phyloP scores from a whole-genome alignment of 257 asterid species.

The Jacaranda mimosifolia region DNA sequence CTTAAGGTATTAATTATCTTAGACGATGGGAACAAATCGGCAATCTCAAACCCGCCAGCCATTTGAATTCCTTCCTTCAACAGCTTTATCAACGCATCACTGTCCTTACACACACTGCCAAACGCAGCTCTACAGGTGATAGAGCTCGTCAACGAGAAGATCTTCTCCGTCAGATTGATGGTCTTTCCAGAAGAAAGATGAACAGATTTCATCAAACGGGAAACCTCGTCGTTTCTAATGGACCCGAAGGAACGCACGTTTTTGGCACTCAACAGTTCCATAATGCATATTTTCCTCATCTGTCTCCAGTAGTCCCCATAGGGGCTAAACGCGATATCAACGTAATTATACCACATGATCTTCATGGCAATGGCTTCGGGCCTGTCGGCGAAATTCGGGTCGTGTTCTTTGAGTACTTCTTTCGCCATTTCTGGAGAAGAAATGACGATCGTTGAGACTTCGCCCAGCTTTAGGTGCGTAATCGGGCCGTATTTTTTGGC shows the following conservation, averaged over 20 bases:
- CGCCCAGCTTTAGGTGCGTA: constrained; percentile 27
- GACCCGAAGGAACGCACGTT: constrained; percentile 30
- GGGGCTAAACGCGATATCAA: constrained; percentile 29
- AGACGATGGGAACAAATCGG: constrained; percentile 32
- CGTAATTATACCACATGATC: constrained; percentile 40
- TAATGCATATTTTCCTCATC: constrained; percentile 42
- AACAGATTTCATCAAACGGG: constrained; percentile 2
- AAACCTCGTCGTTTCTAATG: constrained; percentile 33
- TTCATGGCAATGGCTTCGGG: neutral
- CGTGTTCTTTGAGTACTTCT: constrained; percentile 15
- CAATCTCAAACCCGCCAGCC: constrained; percentile 30
- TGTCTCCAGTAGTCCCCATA: constrained; percentile 42
- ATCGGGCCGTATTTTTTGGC: constrained; percentile 31
- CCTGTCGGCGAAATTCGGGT: constrained; percentile 15
- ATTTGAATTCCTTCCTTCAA: neutral
- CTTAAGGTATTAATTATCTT: constrained; percentile 12
- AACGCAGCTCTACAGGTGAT: constrained; percentile 35
- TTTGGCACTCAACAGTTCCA: constrained; percentile 35
- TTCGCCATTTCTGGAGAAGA: constrained; percentile 31
- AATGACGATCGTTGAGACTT: constrained; percentile 12
- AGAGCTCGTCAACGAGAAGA: constrained; percentile 10
- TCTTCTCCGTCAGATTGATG: constrained; percentile 13
- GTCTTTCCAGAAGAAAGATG: neutral
- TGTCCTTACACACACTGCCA: constrained; percentile 35
- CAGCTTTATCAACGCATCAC: neutral